Base-by-base conservation (phyloP, 2,329 filamentous ascomycete genomes). In the Claviceps purpurea region DNA sequence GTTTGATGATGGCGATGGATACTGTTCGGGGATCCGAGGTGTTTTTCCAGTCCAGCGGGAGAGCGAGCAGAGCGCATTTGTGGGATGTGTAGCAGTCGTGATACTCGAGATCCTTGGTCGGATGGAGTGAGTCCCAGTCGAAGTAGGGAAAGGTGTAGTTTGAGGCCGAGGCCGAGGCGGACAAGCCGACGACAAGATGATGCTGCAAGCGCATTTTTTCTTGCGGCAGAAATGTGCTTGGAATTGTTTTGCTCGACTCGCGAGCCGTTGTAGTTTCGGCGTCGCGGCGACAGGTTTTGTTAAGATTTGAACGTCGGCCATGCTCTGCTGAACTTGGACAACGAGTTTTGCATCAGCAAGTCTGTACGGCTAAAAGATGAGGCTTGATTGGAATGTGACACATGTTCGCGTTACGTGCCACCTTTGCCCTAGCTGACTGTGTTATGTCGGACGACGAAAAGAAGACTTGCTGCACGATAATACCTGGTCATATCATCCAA, bases 1-100 rank as follows among this genome's bases (percentile, higher is more conserved):
- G 62, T 52, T 67, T 68, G 47, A 69, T 60, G 53, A 75, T 63
- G 52, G 72, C 71, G 38, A 76, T 59, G 6, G 65, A 63, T 16
- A 69, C 64, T 0, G 60, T 64, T 48, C 62, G 56, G 3, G 56
- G 56, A 41, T 64, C 61, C n/a, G 56, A 39, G 13, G 54, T 45
- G 54, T 67, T 58, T 4, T 58, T 61, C 69, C 70, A 75, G 61
- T 75, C 66, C 34, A 74, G 64, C 0, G 72, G 71, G 5, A 74
- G 65, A 1, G 60, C 45, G 20, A 75, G 69, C 6, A 69, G 65
- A 2, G 73, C 70, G 54, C 73, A 75, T 40, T 64, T 61, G 52
- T 63, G 64, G 1, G 51, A 58, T 6, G 57, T 56, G 60, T 71
- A 73, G 61, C 72, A 75, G 4, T 59, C 56, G 39, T 69, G 64